Evolutionary conservation across 768 basidiomycete species (phyloP), one percentile per base, ranked within the genome.

Genomic region (Kwoniella botswanensis): DNA sequence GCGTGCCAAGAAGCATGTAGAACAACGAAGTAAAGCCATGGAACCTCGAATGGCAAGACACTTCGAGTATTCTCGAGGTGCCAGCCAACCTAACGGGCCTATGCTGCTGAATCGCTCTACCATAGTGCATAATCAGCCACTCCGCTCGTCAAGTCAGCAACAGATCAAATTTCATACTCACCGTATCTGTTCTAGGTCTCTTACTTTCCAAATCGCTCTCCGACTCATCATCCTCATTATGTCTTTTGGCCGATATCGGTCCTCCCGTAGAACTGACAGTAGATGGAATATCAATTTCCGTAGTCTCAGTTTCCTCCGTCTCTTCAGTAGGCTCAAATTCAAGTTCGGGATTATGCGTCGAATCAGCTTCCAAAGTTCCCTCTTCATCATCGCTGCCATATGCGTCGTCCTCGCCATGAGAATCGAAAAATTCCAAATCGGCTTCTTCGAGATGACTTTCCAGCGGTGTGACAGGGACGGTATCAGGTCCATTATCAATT

Each of bases 311-410:
- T n/a, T 57, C 61, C 41, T 61, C 67, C 12, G 59, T 53, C 35
- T 35, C 41, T 53, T 42, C 57, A 21, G 50, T 52, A n/a, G 12
- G 6, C 54, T 54, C 43, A 21, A 59, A 15, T 62, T 52, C 35
- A 35, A 35, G 22, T 41, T 46, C 50, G 50, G 29, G 29, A 11
- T 18, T 53, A 55, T 61, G 65, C 11, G 72, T 65, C 12, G 52
- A 65, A 57, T 74, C 73, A 21, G 55, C 67, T 54, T 69, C 70
- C 18, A 60, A 66, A 12, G 66, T 60, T 26, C 62, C 60, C 22
- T 74, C 72, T 6, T 64, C 66, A 21, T 67, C 69, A 21, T 67
- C 69, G 41, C 17, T 35, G 4, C 18, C 67, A 15, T 41, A 22
- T 26, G 42, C 35, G 1, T 43, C 65, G 24, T 68, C 60, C 17